phyloP scores from a whole-genome alignment of 1,139 yeast species.

The Diutina rugosa region DNA sequence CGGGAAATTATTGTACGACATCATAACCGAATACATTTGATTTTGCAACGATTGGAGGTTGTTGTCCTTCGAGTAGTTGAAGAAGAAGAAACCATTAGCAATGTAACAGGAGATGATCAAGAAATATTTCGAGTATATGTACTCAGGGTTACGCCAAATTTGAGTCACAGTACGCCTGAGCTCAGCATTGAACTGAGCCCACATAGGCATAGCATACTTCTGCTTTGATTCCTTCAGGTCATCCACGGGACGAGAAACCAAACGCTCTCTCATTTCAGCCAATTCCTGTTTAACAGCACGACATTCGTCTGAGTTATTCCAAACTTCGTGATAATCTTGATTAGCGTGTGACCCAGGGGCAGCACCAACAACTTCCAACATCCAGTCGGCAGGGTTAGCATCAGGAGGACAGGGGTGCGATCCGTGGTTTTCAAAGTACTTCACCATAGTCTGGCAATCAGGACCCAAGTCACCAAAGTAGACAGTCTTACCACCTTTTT shows the following conservation, averaged over 20 bases:
- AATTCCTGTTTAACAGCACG: background rate
- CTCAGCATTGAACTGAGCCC: conserved; percentile 39
- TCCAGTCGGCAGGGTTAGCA: conserved; percentile 79
- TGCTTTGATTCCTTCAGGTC: conserved; percentile 16
- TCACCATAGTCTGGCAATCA: conserved; percentile 44
- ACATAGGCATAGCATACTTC: conserved; percentile 32
- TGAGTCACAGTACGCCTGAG: conserved; percentile 45
- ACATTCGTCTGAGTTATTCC: background rate
- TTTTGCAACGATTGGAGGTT: conserved; percentile 49
- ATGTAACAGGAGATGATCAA: conserved; percentile 38
- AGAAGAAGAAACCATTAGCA: conserved; percentile 68
- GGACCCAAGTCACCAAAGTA: conserved; percentile 73
- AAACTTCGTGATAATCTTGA: conserved; percentile 2
- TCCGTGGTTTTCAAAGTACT: conserved; percentile 61
- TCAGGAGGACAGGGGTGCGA: conserved; percentile 44
- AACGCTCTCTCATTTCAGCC: background rate
- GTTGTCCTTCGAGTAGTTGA: conserved; percentile 47
- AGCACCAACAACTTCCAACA: conserved; percentile 25
- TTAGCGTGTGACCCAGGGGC: conserved; percentile 3
- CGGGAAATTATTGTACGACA: conserved; percentile 33
- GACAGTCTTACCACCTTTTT: conserved; percentile 66
- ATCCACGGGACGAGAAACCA: conserved; percentile 14
- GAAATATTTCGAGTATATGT: conserved; percentile 53
- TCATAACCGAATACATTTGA: conserved; percentile 56
- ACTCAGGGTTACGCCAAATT: conserved; percentile 66